Conservation (phyloP, 495 filamentous ascomycete species). For the Xylaria longipes region DNA sequence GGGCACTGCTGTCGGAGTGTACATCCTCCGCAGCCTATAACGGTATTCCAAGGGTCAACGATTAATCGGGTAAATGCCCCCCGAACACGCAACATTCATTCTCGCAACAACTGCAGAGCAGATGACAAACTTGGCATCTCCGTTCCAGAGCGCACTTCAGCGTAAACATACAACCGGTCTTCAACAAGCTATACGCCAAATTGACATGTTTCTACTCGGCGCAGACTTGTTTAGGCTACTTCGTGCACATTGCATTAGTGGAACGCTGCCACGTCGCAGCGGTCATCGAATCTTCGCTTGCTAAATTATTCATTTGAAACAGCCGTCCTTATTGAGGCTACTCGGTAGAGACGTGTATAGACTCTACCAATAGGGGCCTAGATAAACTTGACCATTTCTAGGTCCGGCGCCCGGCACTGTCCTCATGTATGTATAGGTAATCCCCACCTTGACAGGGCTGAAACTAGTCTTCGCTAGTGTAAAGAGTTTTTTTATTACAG, state of each 20-base stretch:
- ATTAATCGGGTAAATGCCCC: background rate
- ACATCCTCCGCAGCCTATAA: constrained; percentile 6
- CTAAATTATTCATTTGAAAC: no score
- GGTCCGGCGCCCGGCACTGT: background rate
- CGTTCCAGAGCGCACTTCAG: background rate
- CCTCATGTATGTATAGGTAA: background rate
- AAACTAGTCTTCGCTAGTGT: background rate
- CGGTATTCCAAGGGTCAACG: background rate
- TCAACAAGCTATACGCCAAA: background rate
- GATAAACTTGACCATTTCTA: no score
- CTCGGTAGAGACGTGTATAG: no score
- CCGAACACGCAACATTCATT: background rate
- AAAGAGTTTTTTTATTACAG: no score
- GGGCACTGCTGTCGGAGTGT: background rate
- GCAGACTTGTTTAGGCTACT: background rate
- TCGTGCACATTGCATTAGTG: background rate
- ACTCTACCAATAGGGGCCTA: no score
- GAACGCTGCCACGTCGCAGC: background rate
- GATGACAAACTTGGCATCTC: background rate
- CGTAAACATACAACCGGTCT: background rate
- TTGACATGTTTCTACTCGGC: background rate
- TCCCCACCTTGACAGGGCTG: background rate
- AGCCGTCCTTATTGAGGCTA: no score
- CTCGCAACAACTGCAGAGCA: background rate
- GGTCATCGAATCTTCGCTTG: background rate